Base-by-base conservation (phyloP, 352 stramenopile species). In the Plasmopara muralis region DNA sequence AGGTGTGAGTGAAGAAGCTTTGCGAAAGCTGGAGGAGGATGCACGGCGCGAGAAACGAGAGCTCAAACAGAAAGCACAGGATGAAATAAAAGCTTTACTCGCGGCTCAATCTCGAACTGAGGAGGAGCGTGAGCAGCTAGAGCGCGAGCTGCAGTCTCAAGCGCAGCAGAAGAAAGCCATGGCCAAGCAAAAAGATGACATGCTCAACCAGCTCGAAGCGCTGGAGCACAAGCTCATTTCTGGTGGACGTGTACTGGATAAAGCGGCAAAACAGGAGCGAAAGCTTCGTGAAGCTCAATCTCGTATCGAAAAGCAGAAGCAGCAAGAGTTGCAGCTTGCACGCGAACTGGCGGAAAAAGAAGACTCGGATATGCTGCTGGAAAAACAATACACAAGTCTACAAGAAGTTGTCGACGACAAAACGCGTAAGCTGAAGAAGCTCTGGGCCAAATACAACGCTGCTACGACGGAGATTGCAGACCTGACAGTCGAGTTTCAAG, bases 391-490 rank as follows among this genome's bases (percentile, higher is more conserved):
- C 60, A 71, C 70, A 31, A 91, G 70, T 10, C 51, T 96, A 16
- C 78, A 89, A 30, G 92, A 97, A 35, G 87, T 97, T 57, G 89
- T 97, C 5, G 79, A 97, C 44, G 86, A 89, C 39, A 98, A 98
- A 66, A 98, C 92, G 0, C 85, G 86, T 15, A 98, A 98, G 64
- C 72, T 98, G 25, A 96, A 98, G 55, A 98, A 97, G 59, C 63
- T 98, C 13, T 97, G 80, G 77, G 68, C 66, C 13, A 98, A 98
- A 67, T 96, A 97, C 63, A 89, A 97, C 52, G 78, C 81, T 2
- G 82, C 83, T 7, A 82, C 82, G 38, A 81, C 69, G 6, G 95
- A 98, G 54, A 81, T 97, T 7, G 83, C 96, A 45, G 95, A 98
- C 53, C 76, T 98, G 14, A 83, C 95, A 52, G 61, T 71, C 28